Conservation (phyloP, 768 basidiomycete species). For the Aureoboletus auriporus region DNA sequence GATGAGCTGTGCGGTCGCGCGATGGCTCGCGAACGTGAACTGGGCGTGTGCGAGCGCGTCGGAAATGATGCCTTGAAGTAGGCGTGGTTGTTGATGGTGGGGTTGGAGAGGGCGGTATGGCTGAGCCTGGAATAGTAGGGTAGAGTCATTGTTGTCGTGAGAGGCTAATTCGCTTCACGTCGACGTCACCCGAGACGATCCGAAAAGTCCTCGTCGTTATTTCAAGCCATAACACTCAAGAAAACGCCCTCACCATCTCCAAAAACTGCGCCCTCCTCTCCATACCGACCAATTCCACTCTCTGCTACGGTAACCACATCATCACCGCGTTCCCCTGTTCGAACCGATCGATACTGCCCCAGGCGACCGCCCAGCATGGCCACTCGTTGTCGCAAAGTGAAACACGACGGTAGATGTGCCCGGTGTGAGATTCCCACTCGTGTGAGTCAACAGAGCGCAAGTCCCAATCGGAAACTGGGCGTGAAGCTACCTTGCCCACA, state of each 20-base stretch:
- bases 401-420: conserved; percentile 35
- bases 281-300: conserved; percentile 26
- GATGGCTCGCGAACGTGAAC: conserved; percentile 55
- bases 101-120: conserved; percentile 29
- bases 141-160: conserved; percentile 6
- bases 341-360: conserved; percentile 36
- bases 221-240: too few species aligned
- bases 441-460: conserved; percentile 41
- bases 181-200: too few species aligned
- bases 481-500: conserved; percentile 21
- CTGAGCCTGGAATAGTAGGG: conserved; percentile 15
- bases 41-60: conserved; percentile 49
- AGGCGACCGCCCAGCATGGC: conserved; percentile 19
- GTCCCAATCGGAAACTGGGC: conserved; percentile 28
- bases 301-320: conserved; percentile 47
- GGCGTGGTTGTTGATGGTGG: conserved; percentile 77
- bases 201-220: too few species aligned
- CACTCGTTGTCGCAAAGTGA: conserved; percentile 29
- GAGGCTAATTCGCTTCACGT: too few species aligned
- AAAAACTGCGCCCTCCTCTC: conserved; percentile 10
- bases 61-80: conserved; percentile 69
- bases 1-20: conserved; percentile 53
- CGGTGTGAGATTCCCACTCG: conserved; percentile 15
- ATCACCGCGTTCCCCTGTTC: conserved; percentile 40
- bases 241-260: too few species aligned